Evolutionary conservation across 768 basidiomycete species (phyloP).

Genomic region (Trametes villosa): DNA sequence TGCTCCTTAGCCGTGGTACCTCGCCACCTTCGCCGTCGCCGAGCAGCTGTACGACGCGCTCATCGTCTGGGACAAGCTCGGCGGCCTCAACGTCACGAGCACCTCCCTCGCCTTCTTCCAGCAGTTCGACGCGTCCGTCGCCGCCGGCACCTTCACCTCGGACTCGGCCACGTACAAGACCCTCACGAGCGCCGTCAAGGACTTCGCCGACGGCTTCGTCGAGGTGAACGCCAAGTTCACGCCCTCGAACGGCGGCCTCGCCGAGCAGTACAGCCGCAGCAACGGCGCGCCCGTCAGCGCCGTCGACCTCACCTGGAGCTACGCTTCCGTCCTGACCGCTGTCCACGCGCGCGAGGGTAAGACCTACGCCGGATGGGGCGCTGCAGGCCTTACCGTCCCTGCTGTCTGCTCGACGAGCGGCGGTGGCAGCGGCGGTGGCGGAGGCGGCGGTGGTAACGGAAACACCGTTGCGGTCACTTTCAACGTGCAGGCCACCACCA

Average conservation of each 20-base stretch:
- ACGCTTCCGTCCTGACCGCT: slow-evolving; percentile 68
- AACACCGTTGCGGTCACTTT: slow-evolving; percentile 63
- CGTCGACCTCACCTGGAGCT: slow-evolving; percentile 75
- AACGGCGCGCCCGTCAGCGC: slow-evolving; percentile 63
- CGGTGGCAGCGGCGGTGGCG: slow-evolving; percentile 25
- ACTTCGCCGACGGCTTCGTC: slow-evolving; percentile 70
- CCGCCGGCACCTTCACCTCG: slow-evolving; percentile 57
- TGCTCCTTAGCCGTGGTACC: slow-evolving; percentile 68
- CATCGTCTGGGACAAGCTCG: slow-evolving; percentile 62
- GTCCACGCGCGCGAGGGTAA: slow-evolving; percentile 59
- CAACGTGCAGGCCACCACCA: slow-evolving; percentile 63
- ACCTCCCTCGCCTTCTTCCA: slow-evolving; percentile 75
- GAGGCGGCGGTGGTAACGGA: too few species aligned
- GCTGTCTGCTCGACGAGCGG: slow-evolving; percentile 45
- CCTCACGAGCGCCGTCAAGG: slow-evolving; percentile 52
- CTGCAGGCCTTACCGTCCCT: slow-evolving; percentile 55
- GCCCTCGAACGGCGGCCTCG: slow-evolving; percentile 58
- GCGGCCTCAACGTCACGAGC: slow-evolving; percentile 55
- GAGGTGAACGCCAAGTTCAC: slow-evolving; percentile 63
- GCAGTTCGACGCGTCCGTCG: slow-evolving; percentile 55
- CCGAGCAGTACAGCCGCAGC: slow-evolving; percentile 64
- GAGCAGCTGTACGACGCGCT: slow-evolving; percentile 80
- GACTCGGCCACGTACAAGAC: slow-evolving; percentile 51
- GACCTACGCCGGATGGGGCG: slow-evolving; percentile 65
- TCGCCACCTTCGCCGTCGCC: slow-evolving; percentile 71